phyloP scores from a whole-genome alignment of 257 asterid genomes.

The Cinchona pubescens region DNA sequence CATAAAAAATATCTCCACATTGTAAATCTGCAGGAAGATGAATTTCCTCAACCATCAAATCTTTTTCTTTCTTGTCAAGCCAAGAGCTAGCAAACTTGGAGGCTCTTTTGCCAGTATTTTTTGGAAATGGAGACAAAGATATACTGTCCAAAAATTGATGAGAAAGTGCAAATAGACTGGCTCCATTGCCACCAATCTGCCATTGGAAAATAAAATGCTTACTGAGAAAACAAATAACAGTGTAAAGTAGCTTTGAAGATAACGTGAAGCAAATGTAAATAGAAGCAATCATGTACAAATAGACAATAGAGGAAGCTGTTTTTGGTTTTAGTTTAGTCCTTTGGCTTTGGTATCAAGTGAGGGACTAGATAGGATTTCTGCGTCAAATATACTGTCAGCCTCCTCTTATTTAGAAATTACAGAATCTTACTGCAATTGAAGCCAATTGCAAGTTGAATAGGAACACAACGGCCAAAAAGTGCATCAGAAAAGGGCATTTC shows the following conservation, averaged over 20 bases:
- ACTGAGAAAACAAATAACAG: constrained; percentile 15
- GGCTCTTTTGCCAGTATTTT: constrained; percentile 78
- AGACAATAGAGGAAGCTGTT: background rate
- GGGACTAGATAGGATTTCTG: background rate
- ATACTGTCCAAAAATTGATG: constrained; percentile 70
- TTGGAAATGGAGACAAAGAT: constrained; percentile 61
- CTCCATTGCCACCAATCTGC: constrained; percentile 81
- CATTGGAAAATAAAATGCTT: constrained; percentile 22
- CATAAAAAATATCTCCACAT: constrained; percentile 75
- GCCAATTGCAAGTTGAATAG: background rate
- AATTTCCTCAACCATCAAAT: constrained; percentile 65
- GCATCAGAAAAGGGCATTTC: background rate
- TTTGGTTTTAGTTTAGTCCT: background rate
- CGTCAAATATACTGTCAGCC: too few relatives aligned
- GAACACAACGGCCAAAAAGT: background rate
- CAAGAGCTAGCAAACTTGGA: constrained; percentile 57
- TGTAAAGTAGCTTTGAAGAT: background rate
- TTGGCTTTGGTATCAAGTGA: background rate
- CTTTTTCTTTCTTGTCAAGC: constrained; percentile 73
- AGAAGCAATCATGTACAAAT: background rate
- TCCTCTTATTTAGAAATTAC: background rate
- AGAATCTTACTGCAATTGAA: background rate
- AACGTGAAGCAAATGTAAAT: background rate
- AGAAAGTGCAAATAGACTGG: constrained; percentile 66
- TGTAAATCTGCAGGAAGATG: constrained; percentile 70